Conservation (phyloP, 768 basidiomycete genomes). For the Auriscalpium orientale region DNA sequence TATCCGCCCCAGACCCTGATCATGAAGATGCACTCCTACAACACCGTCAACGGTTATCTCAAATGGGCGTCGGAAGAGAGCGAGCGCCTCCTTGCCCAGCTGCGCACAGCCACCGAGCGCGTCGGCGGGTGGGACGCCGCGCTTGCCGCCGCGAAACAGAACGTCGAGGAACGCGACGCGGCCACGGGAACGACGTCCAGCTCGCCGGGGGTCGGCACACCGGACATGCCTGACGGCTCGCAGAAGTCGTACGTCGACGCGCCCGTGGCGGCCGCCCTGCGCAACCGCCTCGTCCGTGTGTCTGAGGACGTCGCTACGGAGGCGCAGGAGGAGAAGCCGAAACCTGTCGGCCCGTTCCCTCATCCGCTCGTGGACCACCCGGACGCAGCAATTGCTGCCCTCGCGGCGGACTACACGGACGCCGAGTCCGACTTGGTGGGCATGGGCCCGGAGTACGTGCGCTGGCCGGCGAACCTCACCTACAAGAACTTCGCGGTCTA, state of each 20-base stretch:
- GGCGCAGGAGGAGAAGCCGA: conserved; percentile 5
- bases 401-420: conserved; percentile 73
- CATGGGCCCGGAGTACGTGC: conserved; percentile 54
- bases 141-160: conserved; percentile 38
- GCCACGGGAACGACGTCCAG: conserved; percentile 17
- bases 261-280: conserved; percentile 42
- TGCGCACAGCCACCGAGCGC: conserved; percentile 39
- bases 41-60: conserved; percentile 81
- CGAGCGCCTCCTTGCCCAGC: conserved; percentile 31
- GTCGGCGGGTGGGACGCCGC: conserved; percentile 68
- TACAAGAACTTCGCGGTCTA: conserved; percentile 79
- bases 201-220: conserved; percentile 30
- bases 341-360: conserved; percentile 18
- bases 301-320: not conserved
- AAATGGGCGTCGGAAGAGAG: conserved; percentile 45
- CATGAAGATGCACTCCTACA: conserved; percentile 97
- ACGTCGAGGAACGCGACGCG: conserved; percentile 34
- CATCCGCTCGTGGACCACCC: conserved; percentile 62
- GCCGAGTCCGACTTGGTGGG: conserved; percentile 71
- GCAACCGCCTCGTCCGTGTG: conserved; percentile 40
- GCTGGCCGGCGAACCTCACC: conserved; percentile 83
- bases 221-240: conserved; percentile 35
- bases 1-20: conserved; percentile 53
- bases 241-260: conserved; percentile 49
- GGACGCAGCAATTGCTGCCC: conserved; percentile 48